Evolutionary conservation across 176 grass and related monocot genomes (phyloP).

Genomic region (Sorghum bicolor): DNA sequence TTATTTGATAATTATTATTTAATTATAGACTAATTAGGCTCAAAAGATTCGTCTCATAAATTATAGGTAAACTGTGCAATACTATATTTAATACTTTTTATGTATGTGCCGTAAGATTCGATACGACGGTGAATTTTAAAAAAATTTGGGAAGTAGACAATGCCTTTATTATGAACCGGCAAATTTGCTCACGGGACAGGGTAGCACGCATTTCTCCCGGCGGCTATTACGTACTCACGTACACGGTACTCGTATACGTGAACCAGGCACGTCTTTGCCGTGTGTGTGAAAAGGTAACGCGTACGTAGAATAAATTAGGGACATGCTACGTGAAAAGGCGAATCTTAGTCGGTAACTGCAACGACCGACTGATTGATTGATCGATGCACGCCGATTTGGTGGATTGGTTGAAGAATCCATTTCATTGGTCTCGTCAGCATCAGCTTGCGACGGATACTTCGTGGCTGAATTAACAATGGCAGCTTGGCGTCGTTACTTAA

Average conservation of each 20-base stretch:
- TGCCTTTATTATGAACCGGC: not conserved
- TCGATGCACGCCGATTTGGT: not conserved
- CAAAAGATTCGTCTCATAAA: no score
- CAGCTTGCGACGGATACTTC: not conserved
- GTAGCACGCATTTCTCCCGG: not conserved
- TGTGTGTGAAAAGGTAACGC: not conserved
- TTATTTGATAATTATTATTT: no score
- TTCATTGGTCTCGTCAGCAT: not conserved
- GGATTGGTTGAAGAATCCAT: not conserved
- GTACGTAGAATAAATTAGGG: not conserved
- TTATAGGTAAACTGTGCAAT: no score
- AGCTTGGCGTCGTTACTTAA: no score
- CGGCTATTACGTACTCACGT: not conserved
- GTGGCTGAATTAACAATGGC: no score
- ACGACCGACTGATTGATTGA: conserved; percentile 20
- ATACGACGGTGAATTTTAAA: no score
- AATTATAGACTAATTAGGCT: no score
- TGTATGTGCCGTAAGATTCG: no score
- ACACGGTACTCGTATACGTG: not conserved
- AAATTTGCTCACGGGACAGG: conserved; percentile 10
- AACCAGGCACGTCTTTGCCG: not conserved
- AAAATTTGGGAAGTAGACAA: no score
- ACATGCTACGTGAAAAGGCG: conserved; percentile 3
- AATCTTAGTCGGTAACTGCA: conserved; percentile 31
- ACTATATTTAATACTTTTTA: no score